Evolutionary conservation across 2,329 filamentous ascomycete species (phyloP).

Genomic region (Microdochium nivale): DNA sequence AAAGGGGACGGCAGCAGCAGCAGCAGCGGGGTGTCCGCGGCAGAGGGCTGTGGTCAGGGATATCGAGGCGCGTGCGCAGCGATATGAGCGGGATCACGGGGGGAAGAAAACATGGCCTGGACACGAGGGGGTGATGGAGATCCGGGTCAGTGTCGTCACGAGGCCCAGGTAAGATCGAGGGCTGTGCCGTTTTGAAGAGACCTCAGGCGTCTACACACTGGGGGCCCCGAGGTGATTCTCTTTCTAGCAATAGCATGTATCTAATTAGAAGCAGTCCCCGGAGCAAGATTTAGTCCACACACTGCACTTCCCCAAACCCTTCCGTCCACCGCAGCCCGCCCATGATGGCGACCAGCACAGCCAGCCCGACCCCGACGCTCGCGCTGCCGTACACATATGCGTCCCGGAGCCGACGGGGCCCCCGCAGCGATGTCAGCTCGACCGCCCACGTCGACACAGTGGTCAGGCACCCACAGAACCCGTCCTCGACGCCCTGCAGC

Average conservation of each 20-base stretch:
- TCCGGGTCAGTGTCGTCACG: too few relatives aligned
- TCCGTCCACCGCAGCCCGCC: slow-evolving; percentile 65
- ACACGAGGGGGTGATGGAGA: too few relatives aligned
- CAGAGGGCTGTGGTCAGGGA: too few relatives aligned
- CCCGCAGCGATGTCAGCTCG: slow-evolving; percentile 46
- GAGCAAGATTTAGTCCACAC: slow-evolving; percentile 16
- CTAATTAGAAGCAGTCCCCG: neutral
- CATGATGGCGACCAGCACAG: slow-evolving; percentile 60
- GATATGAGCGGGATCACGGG: too few relatives aligned
- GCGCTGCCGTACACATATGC: slow-evolving; percentile 60
- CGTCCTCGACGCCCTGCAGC: slow-evolving; percentile 57
- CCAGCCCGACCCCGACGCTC: slow-evolving; percentile 52
- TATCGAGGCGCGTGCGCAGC: too few relatives aligned
- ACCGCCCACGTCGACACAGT: slow-evolving; percentile 60
- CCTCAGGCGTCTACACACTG: neutral
- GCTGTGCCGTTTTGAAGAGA: too few relatives aligned
- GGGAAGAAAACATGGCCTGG: too few relatives aligned
- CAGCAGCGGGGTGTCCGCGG: too few relatives aligned
- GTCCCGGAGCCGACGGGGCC: slow-evolving; percentile 21
- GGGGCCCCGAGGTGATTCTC: neutral
- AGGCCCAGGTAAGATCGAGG: too few relatives aligned
- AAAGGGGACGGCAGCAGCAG: neutral
- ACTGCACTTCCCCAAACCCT: slow-evolving; percentile 38
- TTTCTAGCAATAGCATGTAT: neutral
- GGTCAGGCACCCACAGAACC: slow-evolving; percentile 59